These are phyloP conservation scores for Fusarium nanum DNA, from an alignment of 2,329 filamentous ascomycete species.

Conservation along the genomic window DNA sequence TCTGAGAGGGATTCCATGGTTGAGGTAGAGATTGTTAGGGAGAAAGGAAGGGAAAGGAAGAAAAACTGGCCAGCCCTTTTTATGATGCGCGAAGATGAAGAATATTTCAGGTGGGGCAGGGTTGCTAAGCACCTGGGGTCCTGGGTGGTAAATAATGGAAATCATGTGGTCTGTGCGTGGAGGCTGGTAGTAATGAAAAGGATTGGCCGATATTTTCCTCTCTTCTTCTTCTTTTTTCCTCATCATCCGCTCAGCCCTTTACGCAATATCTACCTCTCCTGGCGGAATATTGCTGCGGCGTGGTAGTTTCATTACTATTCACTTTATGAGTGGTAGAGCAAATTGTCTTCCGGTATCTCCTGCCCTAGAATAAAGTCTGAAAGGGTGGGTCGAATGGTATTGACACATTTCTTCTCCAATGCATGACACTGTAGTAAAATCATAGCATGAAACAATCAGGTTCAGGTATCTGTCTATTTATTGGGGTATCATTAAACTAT, in stretches of 20 bases:
- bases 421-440: background rate
- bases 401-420: slow-evolving; percentile 67
- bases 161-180: slow-evolving; percentile 41
- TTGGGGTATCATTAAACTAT: slow-evolving; percentile 48
- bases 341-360: slow-evolving; percentile 83
- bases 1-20: slow-evolving; percentile 80
- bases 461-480: slow-evolving; percentile 17
- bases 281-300: slow-evolving; percentile 45
- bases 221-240: slow-evolving; percentile 43
- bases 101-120: slow-evolving; percentile 42
- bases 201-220: slow-evolving; percentile 44
- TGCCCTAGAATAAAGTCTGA: slow-evolving; percentile 83
- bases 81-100: slow-evolving; percentile 32
- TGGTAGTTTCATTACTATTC: slow-evolving; percentile 65
- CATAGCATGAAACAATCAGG: background rate
- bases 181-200: slow-evolving; percentile 15
- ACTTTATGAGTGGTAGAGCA: slow-evolving; percentile 71
- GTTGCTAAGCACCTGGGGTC: slow-evolving; percentile 14
- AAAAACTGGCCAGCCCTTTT: slow-evolving; percentile 30
- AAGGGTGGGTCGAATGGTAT: slow-evolving; percentile 84
- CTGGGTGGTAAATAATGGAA: background rate
- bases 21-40: slow-evolving; percentile 42
- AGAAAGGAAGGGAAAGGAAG: slow-evolving; percentile 20
- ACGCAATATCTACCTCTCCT: slow-evolving; percentile 47
- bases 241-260: slow-evolving; percentile 48